Conservation (phyloP, 2,329 filamentous ascomycete species). For the Nemania diffusa region DNA sequence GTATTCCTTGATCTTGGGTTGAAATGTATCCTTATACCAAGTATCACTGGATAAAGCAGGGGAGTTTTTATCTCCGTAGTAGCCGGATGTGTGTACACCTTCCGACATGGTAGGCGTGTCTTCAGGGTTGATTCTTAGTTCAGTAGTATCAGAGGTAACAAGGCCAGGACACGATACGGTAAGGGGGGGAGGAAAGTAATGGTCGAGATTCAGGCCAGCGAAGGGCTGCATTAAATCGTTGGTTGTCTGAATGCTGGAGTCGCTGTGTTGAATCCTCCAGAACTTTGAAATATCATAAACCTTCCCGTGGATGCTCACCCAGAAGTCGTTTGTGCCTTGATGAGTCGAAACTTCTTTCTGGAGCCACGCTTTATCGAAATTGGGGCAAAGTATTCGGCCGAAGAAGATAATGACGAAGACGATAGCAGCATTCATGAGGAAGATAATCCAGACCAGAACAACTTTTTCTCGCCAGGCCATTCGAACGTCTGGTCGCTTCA, state of each 20-base stretch:
- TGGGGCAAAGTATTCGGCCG: slow-evolving; percentile 86
- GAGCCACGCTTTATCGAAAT: slow-evolving; percentile 90
- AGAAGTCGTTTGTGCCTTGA: slow-evolving; percentile 79
- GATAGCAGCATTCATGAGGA: slow-evolving; percentile 81
- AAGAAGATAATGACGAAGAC: slow-evolving; percentile 94
- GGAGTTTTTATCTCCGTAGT: slow-evolving; percentile 62
- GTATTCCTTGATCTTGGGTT: slow-evolving; percentile 83
- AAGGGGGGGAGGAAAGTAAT: slow-evolving; percentile 87
- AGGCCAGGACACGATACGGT: slow-evolving; percentile 77
- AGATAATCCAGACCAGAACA: slow-evolving; percentile 81
- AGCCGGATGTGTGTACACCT: slow-evolving; percentile 78
- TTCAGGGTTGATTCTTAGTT: slow-evolving; percentile 55
- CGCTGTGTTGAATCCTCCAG: slow-evolving; percentile 86
- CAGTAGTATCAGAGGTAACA: slow-evolving; percentile 66
- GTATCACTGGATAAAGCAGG: slow-evolving; percentile 69
- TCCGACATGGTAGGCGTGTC: slow-evolving; percentile 64
- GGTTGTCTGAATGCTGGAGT: slow-evolving; percentile 70
- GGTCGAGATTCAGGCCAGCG: slow-evolving; percentile 80
- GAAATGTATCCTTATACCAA: slow-evolving; percentile 83
- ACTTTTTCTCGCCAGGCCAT: slow-evolving; percentile 98
- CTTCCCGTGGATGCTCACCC: slow-evolving; percentile 84
- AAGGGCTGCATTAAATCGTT: slow-evolving; percentile 77
- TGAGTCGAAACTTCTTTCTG: slow-evolving; percentile 75
- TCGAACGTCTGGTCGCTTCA: slow-evolving; percentile 96
- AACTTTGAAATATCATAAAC: slow-evolving; percentile 95